These are phyloP conservation scores for Linnemannia elongata DNA, from an alignment of 192 early-diverging fungal species.

Conservation along the genomic window DNA sequence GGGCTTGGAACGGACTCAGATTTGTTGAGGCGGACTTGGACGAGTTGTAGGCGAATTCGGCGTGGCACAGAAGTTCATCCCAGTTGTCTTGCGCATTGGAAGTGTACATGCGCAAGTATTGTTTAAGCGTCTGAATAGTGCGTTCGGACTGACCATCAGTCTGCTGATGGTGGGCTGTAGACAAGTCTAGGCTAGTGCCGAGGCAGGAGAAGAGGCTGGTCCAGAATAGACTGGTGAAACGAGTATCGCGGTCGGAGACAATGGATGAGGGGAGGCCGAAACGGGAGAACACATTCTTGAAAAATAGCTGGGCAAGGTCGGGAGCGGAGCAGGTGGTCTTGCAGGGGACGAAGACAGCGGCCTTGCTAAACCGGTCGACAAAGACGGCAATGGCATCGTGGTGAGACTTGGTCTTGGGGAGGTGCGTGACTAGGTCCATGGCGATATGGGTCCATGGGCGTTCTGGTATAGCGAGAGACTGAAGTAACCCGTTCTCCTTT, in stretches of 20 bases:
- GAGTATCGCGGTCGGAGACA: conserved; percentile 58
- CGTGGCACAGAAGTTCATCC: conserved; percentile 54
- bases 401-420: conserved; percentile 25
- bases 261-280: conserved; percentile 55
- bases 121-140: conserved; percentile 55
- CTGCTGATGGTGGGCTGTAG: conserved; percentile 59
- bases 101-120: conserved; percentile 42
- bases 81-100: conserved; percentile 59
- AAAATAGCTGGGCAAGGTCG: neutral
- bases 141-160: conserved; percentile 60
- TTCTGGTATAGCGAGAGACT: neutral
- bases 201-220: conserved; percentile 31
- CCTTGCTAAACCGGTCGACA: conserved; percentile 59
- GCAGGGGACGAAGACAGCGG: conserved; percentile 37
- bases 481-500: conserved; percentile 12
- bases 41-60: conserved; percentile 66
- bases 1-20: conserved; percentile 34
- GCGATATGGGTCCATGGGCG: conserved; percentile 51
- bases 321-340: conserved; percentile 10
- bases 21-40: conserved; percentile 24
- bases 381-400: conserved; percentile 59
- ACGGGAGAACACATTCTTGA: conserved; percentile 13
- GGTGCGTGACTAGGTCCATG: conserved; percentile 57
- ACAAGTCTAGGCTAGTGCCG: conserved; percentile 40
- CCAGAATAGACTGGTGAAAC: conserved; percentile 61